A percentile compares a stretch with the other conserved stretches of the same genome.
phyloP scores from a whole-genome alignment of 2,329 filamentous ascomycete species.

The Exserohilum turcica region DNA sequence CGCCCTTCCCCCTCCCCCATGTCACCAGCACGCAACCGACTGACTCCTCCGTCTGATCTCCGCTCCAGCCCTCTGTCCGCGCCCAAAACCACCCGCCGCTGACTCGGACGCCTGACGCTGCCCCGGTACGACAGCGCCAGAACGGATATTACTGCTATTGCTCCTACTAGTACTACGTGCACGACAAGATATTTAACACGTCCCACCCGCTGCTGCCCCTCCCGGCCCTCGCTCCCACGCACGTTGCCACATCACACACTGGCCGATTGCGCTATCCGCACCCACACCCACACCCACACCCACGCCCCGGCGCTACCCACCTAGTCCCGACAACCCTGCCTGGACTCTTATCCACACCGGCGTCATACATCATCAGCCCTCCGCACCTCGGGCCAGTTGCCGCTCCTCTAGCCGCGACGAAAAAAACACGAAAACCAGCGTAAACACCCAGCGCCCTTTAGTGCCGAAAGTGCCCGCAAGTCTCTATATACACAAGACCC shows the following conservation, averaged over 20 bases:
- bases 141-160: no score
- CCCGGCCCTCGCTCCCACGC: conserved; percentile 7
- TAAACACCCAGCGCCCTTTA: conserved; percentile 15
- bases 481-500: conserved; percentile 36
- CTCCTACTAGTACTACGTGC: no score
- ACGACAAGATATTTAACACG: conserved; percentile 21
- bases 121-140: conserved; percentile 4
- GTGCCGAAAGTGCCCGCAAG: conserved; percentile 33
- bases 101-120: conserved; percentile 43
- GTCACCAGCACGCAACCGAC: conserved; percentile 29
- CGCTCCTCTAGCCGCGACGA: conserved; percentile 24
- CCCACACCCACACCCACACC: conserved; percentile 16
- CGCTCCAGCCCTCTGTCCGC: conserved; percentile 41
- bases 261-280: conserved; percentile 6
- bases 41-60: conserved; percentile 39
- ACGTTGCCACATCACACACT: conserved; percentile 12
- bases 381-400: conserved; percentile 37
- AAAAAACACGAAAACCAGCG: conserved; percentile 16
- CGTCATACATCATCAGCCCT: conserved; percentile 36
- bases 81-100: conserved; percentile 42
- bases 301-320: conserved; percentile 20
- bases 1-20: conserved; percentile 39
- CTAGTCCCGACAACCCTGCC: conserved; percentile 27
- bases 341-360: conserved; percentile 22
- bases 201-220: conserved; percentile 1